Base-by-base conservation (phyloP, 2,329 filamentous ascomycete genomes). In the Rasamsonia emersonii region DNA sequence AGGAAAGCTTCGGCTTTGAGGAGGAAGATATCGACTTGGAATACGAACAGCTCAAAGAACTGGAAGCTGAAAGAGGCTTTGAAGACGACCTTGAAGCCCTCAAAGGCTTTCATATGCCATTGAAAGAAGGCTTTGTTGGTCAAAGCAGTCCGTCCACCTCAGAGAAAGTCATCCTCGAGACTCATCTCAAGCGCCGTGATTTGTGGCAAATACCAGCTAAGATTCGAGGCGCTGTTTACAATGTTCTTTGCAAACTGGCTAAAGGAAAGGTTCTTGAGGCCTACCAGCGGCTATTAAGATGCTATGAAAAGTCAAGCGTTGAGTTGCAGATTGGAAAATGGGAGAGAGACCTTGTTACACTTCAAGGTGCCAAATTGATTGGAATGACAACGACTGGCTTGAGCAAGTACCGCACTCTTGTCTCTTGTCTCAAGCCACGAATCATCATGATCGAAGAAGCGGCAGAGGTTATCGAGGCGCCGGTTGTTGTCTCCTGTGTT, bases 301-400 rank as follows among this genome's bases (percentile, higher is more conserved):
- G 62, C 4, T 81, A 79, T 43, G 53, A 66, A 8, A 47, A 59
- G 1, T 58, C 65, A 3, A 71, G 71, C 18, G 59, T 61, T 8
- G 62, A 75, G 9, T 56, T 75, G 5, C 75, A 72, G 30, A 67
- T 72, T 13, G 70, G 69, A 10, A 69, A 65, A 16, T 80, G 71
- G 67, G 69, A 78, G 36, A 63, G 66, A 20, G 73, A 85, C 37
- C 58, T 69, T 6, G 58, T 71, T 14, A 65, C 84, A 15, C 59
- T 89, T 3, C 71, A 72, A 19, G 72, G 73, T 30, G 62, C 71
- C 4, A 73, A 67, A 34, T 51, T 81, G 16, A 68, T 81, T 31
- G 77, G 77, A 6, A 70, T 79, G 65, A 93, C 86, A 0, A 86
- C 82, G 0, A 93, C 86, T 0, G 84, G 85, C 1, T 52, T 93